Evolutionary conservation across 1,284 basidiomycete genomes (phyloP).

Genomic region (Trametes versicolor): DNA sequence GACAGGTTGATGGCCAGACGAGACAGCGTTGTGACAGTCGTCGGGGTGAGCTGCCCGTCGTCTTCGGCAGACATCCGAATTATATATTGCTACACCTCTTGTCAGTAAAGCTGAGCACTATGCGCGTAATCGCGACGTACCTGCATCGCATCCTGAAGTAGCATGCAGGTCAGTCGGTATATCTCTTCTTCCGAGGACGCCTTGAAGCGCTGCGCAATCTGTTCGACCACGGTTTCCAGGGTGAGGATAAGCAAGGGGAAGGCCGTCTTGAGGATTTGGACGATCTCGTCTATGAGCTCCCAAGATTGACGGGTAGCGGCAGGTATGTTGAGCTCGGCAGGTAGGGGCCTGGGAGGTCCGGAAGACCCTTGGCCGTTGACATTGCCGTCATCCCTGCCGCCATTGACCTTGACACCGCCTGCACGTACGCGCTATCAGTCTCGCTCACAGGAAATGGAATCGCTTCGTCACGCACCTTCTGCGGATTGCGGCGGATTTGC

Average conservation of each 20-base stretch:
- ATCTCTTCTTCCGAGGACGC: conserved; percentile 93
- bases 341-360: conserved; percentile 21
- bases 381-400: conserved; percentile 18
- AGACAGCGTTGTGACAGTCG: conserved; percentile 69
- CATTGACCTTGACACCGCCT: not conserved
- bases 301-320: conserved; percentile 75
- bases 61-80: conserved; percentile 78
- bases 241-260: conserved; percentile 96
- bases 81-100: conserved; percentile 69
- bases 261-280: conserved; percentile 95
- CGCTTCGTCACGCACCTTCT: not conserved
- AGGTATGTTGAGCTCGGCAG: conserved; percentile 31
- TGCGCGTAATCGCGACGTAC: conserved; percentile 49
- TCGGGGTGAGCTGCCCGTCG: conserved; percentile 75
- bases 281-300: conserved; percentile 95
- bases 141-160: conserved; percentile 79
- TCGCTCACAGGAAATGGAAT: not conserved
- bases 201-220: conserved; percentile 94
- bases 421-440: not conserved
- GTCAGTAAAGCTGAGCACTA: not conserved
- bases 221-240: conserved; percentile 98
- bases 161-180: conserved; percentile 90
- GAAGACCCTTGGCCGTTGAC: not conserved
- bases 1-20: conserved; percentile 80
- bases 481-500: conserved; percentile 23